Conservation (phyloP, 257 asterid species). For the Capsicum pubescens region DNA sequence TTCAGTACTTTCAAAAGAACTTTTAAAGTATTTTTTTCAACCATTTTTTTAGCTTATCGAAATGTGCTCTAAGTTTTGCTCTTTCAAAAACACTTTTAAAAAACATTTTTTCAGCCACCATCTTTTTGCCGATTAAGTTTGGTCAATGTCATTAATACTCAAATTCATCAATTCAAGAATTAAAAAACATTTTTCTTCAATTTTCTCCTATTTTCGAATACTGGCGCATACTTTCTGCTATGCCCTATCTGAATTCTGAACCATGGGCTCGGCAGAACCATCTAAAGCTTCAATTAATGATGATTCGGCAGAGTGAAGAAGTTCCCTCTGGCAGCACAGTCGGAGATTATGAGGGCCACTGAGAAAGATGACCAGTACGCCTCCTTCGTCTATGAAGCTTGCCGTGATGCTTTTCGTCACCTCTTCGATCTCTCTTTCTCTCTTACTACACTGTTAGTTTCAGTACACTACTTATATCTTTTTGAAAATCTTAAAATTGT, state of each 20-base stretch:
- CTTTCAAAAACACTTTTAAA: no score
- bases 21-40: no score
- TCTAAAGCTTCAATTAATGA: slow-evolving; percentile 40
- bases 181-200: no score
- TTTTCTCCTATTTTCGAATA: not conserved
- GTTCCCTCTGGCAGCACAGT: slow-evolving; percentile 87
- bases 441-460: not conserved
- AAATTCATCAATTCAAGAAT: no score
- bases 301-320: slow-evolving; percentile 44
- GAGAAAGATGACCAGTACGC: slow-evolving; percentile 99
- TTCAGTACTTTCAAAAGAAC: no score
- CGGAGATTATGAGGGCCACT: slow-evolving; percentile 97
- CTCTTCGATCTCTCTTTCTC: slow-evolving; percentile 50
- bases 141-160: no score
- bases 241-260: not conserved
- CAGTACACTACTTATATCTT: not conserved
- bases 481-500: not conserved
- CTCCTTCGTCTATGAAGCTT: slow-evolving; percentile 89
- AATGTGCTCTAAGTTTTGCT: no score
- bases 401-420: slow-evolving; percentile 98
- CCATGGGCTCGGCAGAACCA: not conserved
- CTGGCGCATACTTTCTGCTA: not conserved
- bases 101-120: no score
- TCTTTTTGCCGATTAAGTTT: no score
- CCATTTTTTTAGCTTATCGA: no score